Conservation (phyloP, 108 stramenopile genomes). For the Seminavis robusta region DNA sequence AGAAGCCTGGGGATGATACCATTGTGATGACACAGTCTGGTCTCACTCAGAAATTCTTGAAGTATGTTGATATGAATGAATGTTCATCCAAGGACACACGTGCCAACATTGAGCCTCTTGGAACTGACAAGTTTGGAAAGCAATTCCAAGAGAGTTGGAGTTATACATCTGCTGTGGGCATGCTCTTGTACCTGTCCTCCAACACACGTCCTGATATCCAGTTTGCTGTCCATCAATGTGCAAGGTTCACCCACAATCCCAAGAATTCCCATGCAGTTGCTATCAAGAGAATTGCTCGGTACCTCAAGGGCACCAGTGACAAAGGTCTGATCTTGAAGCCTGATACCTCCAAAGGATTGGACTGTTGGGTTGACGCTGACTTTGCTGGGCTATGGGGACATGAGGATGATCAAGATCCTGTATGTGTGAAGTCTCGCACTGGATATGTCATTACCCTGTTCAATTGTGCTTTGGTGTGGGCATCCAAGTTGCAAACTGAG, state of each 20-base stretch:
- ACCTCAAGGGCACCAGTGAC: conserved; percentile 25
- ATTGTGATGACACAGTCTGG: too few species aligned
- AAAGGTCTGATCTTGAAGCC: conserved; percentile 31
- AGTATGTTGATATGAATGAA: too few species aligned
- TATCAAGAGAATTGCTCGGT: conserved; percentile 30
- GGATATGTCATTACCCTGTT: conserved; percentile 20
- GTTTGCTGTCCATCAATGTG: conserved; percentile 30
- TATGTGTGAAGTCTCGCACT: conserved; percentile 24
- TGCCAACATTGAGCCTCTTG: conserved; percentile 8
- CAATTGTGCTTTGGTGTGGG: conserved; percentile 42
- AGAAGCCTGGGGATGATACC: too few species aligned
- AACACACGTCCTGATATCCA: conserved; percentile 30
- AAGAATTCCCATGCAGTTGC: conserved; percentile 32
- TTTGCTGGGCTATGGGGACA: conserved; percentile 38
- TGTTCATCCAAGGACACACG: too few species aligned
- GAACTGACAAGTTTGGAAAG: conserved; percentile 6
- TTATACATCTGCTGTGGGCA: conserved; percentile 22
- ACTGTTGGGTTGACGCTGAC: conserved; percentile 43
- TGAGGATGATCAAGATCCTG: conserved; percentile 33
- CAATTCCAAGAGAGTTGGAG: not conserved
- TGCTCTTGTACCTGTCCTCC: conserved; percentile 24
- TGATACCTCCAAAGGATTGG: conserved; percentile 10
- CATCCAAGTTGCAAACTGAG: conserved; percentile 29
- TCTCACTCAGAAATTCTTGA: too few species aligned
- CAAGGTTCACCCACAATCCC: conserved; percentile 26